These are phyloP conservation scores for Miamiensis avidus DNA, from an alignment of 169 alveolate species.

Conservation along the genomic window DNA sequence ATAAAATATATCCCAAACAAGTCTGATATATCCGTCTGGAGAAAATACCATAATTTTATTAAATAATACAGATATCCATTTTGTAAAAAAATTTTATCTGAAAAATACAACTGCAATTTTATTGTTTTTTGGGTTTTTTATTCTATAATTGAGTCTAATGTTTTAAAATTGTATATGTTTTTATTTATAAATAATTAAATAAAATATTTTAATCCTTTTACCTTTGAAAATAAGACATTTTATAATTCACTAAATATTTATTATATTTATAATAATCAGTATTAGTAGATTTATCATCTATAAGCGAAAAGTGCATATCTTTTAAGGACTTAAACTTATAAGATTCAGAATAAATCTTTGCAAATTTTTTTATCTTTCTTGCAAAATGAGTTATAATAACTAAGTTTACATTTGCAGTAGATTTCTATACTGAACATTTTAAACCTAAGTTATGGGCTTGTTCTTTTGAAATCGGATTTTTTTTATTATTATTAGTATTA, in stretches of 20 bases:
- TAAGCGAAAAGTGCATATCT: conserved; percentile 1
- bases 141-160: not conserved
- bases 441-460: no score
- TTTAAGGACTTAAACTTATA: conserved; percentile 13
- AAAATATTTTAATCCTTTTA: not conserved
- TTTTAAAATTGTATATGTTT: no score
- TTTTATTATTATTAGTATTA: no score
- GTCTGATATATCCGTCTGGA: conserved; percentile 1
- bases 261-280: not conserved
- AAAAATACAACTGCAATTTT: not conserved
- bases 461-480: no score
- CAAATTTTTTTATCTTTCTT: no score
- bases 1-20: not conserved
- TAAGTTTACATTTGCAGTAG: no score
- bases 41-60: not conserved
- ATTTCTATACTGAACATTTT: no score
- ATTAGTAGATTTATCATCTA: conserved; percentile 2
- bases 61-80: no score
- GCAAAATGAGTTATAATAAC: no score
- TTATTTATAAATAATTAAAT: no score
- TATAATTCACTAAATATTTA: not conserved
- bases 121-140: not conserved
- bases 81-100: no score
- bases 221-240: not conserved
- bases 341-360: not conserved